Base-by-base conservation (phyloP, 495 filamentous ascomycete species). In the Penicillium argentinense region DNA sequence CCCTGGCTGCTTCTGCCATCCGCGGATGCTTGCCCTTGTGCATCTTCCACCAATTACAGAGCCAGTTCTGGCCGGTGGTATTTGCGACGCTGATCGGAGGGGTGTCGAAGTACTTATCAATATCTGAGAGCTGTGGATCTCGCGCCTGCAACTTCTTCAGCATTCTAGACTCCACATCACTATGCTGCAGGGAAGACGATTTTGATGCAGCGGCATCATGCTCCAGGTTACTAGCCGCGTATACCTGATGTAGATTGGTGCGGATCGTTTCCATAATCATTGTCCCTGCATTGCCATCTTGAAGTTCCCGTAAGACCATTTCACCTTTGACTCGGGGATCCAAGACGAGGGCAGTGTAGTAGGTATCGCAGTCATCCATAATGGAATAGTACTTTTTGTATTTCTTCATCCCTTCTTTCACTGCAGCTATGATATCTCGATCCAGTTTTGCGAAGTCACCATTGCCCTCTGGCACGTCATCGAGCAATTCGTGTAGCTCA, bases 371-470 rank as follows among this genome's bases (percentile, higher is more conserved):
- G 4, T 37, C 28, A 21, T 54, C 44, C 51, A 49, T 54, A 30
- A 52, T 39, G 30, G 32, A 32, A 24, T 52, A 52, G 41, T 46
- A 46, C 27, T 52, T 52, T 32, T 28, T 19, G 29, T 53, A 53
- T 34, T 54, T 54, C 37, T 44, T 48, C 14, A 54, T 33, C 13
- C 51, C 22, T 42, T 28, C 39, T 19, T 44, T 39, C 29, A 54
- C 29, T 26, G 51, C 45, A 29, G 5, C 14, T 41, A 28, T 25
- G 6, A 53, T 53, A 47, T 53, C 50, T 12, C 12, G 11, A 29
- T 47, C 50, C 9, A 42, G 22, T 16, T 28, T 26, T 27, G 19
- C 12, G 19, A 53, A 53, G 34, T 21, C 22, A 16, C 12, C 44
- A 12, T 45, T 33, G 13, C 29, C 12, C 29, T 33, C 29, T 6